phyloP scores from a whole-genome alignment of 768 basidiomycete species.

The Plicaturopsis crispa region DNA sequence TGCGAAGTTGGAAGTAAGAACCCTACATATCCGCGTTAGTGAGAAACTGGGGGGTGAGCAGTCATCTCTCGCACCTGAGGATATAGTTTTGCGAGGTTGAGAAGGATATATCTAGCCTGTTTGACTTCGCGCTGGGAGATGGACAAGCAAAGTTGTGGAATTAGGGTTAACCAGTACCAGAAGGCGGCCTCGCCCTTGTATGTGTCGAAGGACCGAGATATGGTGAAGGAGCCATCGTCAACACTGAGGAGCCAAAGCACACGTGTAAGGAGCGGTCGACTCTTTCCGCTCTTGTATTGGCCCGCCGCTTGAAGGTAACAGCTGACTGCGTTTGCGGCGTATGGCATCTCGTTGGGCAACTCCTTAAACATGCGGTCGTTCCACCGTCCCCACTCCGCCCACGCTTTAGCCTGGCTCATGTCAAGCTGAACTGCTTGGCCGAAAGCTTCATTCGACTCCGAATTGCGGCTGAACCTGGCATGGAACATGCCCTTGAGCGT shows the following conservation, averaged over 20 bases:
- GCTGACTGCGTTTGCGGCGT: constrained; percentile 88
- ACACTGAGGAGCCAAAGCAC: constrained; percentile 95
- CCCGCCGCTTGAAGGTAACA: constrained; percentile 98
- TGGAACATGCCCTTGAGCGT: constrained; percentile 99
- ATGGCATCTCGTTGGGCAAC: constrained; percentile 57
- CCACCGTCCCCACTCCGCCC: constrained; percentile 97
- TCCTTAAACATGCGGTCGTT: constrained; percentile 94
- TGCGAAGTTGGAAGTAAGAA: constrained; percentile 91
- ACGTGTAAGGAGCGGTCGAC: constrained; percentile 82
- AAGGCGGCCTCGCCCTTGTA: constrained; percentile 95
- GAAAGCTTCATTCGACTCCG: constrained; percentile 89
- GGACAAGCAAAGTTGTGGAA: constrained; percentile 88
- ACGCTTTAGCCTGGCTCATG: constrained; percentile 89
- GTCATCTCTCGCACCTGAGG: constrained; percentile 64
- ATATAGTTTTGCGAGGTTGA: constrained; percentile 84
- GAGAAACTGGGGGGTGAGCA: constrained; percentile 4
- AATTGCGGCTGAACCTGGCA: constrained; percentile 73
- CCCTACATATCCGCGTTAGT: constrained; percentile 42
- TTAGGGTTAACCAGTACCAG: constrained; percentile 99
- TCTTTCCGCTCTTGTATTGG: constrained; percentile 89
- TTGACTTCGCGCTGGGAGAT: constrained; percentile 89
- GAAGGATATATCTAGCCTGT: constrained; percentile 82
- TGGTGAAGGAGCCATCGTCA: constrained; percentile 68
- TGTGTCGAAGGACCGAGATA: constrained; percentile 81
- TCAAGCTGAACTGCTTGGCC: constrained; percentile 96